These are phyloP conservation scores for Fusarium sp. DNA, from an alignment of 2,329 filamentous ascomycete genomes.

Conservation along the genomic window DNA sequence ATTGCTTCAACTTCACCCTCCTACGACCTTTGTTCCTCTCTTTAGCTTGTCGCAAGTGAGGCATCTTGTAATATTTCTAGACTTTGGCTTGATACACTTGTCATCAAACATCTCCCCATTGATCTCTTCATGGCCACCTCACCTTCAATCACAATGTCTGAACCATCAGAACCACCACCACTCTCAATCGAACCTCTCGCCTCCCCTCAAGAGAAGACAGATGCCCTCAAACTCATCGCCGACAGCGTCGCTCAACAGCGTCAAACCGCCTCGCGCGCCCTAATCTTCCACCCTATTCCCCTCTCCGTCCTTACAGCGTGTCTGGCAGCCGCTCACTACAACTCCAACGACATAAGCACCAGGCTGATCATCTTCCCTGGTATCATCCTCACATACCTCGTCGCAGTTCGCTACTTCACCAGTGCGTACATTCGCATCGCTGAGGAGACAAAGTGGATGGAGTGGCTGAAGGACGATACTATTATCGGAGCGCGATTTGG, in stretches of 20 bases:
- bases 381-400: conserved; percentile 70
- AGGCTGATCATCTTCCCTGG: conserved; percentile 67
- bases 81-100: not conserved
- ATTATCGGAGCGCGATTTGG: conserved; percentile 74
- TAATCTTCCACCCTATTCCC: conserved; percentile 71
- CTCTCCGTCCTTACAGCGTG: conserved; percentile 58
- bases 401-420: conserved; percentile 69
- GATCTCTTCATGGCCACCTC: not conserved
- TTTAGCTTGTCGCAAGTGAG: not conserved
- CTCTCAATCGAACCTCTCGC: conserved; percentile 69
- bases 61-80: accelerated
- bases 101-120: too few relatives aligned
- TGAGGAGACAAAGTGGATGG: conserved; percentile 71
- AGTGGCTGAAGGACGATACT: conserved; percentile 64
- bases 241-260: conserved; percentile 87
- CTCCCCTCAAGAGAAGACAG: conserved; percentile 67
- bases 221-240: conserved; percentile 77
- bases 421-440: conserved; percentile 71
- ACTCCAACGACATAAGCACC: conserved; percentile 63
- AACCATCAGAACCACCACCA: conserved; percentile 60
- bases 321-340: conserved; percentile 54
- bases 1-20: not conserved
- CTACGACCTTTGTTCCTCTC: not conserved
- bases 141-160: conserved; percentile 11
- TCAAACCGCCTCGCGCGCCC: conserved; percentile 69